Conservation (phyloP, 2,329 filamentous ascomycete genomes). For the Microcyclospora tardicrescens region DNA sequence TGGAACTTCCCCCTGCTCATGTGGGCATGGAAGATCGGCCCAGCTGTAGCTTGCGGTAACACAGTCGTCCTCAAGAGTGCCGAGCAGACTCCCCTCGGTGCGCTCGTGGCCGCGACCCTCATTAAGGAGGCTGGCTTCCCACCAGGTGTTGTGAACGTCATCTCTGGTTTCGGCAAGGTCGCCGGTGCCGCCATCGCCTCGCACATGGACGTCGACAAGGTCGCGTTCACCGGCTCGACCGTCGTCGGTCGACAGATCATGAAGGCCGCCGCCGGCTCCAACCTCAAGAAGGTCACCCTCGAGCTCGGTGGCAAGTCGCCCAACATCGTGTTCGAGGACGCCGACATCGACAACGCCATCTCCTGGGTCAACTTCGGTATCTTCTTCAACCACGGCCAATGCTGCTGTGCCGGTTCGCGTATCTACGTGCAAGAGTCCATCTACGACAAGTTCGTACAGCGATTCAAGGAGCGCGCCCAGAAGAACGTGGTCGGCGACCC, state of each 20-base stretch:
- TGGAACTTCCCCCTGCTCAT: slow-evolving; percentile 69
- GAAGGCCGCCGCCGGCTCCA: slow-evolving; percentile 65
- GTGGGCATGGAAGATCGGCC: slow-evolving; percentile 71
- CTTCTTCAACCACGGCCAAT: slow-evolving; percentile 49
- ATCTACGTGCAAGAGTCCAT: slow-evolving; percentile 77
- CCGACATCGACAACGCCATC: slow-evolving; percentile 64
- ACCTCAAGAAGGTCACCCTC: slow-evolving; percentile 71
- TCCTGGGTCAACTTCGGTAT: slow-evolving; percentile 59
- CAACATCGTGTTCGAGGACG: slow-evolving; percentile 68
- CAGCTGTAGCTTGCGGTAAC: slow-evolving; percentile 61
- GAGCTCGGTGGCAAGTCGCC: slow-evolving; percentile 71
- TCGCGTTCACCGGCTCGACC: slow-evolving; percentile 71
- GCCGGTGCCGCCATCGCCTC: slow-evolving; percentile 64
- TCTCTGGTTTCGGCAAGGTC: slow-evolving; percentile 64
- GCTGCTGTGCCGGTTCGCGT: slow-evolving; percentile 64
- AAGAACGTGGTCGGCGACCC: slow-evolving; percentile 74
- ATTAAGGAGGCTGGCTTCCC: slow-evolving; percentile 70
- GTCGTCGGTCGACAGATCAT: slow-evolving; percentile 61
- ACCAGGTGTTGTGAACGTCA: slow-evolving; percentile 54
- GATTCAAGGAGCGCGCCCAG: slow-evolving; percentile 64
- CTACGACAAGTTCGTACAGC: slow-evolving; percentile 73
- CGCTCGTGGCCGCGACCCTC: slow-evolving; percentile 49
- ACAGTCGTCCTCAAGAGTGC: slow-evolving; percentile 60
- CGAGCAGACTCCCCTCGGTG: slow-evolving; percentile 63
- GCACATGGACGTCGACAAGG: slow-evolving; percentile 73